Percentiles rank a stretch among this genome's conserved stretches.
phyloP scores from a whole-genome alignment of 495 filamentous ascomycete species.

The Hypoxylon trugodes region DNA sequence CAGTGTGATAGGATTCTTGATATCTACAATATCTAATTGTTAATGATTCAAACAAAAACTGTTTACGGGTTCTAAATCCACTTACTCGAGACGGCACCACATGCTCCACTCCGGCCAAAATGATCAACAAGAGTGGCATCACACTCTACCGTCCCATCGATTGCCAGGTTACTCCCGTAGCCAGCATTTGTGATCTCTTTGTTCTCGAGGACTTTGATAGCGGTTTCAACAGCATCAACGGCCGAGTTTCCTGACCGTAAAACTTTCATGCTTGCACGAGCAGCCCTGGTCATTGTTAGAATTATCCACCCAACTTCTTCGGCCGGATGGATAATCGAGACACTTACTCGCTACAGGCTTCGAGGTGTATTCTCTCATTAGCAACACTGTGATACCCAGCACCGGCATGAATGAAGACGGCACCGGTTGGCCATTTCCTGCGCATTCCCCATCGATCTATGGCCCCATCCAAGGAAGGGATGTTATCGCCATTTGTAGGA shows the following conservation, averaged over 20 bases:
- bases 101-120: constrained; percentile 87
- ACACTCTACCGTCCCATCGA: constrained; percentile 90
- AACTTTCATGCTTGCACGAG: constrained; percentile 78
- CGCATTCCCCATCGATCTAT: constrained; percentile 30
- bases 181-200: constrained; percentile 96
- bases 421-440: constrained; percentile 50
- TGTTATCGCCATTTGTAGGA: not conserved
- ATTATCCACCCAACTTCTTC: not conserved
- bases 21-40: constrained; percentile 60
- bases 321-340: not conserved
- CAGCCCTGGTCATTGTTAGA: constrained; percentile 66
- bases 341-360: constrained; percentile 85
- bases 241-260: constrained; percentile 80
- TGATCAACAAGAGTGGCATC: constrained; percentile 95
- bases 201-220: constrained; percentile 87
- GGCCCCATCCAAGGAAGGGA: constrained; percentile 34
- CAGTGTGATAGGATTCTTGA: constrained; percentile 90
- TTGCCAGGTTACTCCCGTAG: constrained; percentile 92
- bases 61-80: not conserved
- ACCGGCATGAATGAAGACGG: constrained; percentile 95
- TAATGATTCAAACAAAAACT: not conserved
- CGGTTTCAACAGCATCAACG: constrained; percentile 91
- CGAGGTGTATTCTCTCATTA: constrained; percentile 84
- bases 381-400: constrained; percentile 90
- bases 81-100: constrained; percentile 88